Evolutionary conservation across 2,329 filamentous ascomycete species (phyloP).

Genomic region (Pestalotiopsis sp.): DNA sequence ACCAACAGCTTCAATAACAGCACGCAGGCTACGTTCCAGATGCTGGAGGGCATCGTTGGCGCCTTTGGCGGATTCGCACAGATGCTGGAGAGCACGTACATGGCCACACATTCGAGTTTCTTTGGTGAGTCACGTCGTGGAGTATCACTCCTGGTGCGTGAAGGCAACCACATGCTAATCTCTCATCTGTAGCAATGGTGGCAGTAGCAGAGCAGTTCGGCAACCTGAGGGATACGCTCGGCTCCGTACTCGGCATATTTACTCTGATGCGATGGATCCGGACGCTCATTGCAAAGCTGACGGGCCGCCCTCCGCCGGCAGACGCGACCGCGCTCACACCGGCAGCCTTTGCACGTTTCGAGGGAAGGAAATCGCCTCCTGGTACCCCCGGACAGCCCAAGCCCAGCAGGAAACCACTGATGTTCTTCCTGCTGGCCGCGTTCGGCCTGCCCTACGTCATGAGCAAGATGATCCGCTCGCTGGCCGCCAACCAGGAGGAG

Average conservation of each 20-base stretch:
- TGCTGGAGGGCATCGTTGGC: conserved; percentile 95
- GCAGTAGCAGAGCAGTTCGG: conserved; percentile 97
- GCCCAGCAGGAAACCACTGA: conserved; percentile 90
- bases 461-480: conserved; percentile 87
- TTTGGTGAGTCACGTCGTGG: conserved; percentile 68
- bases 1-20: conserved; percentile 95
- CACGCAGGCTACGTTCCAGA: conserved; percentile 95
- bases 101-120: conserved; percentile 98
- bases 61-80: conserved; percentile 97
- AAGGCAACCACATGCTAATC: not conserved
- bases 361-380: conserved; percentile 60
- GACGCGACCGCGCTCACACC: conserved; percentile 87
- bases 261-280: conserved; percentile 94
- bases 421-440: conserved; percentile 93
- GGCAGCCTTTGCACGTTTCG: conserved; percentile 86
- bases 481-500: conserved; percentile 84
- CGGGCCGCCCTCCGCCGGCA: conserved; percentile 85
- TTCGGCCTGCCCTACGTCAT: conserved; percentile 96
- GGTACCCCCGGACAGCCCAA: conserved; percentile 67
- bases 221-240: conserved; percentile 88
- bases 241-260: conserved; percentile 93
- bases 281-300: conserved; percentile 87
- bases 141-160: not conserved
- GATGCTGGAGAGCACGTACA: conserved; percentile 99
- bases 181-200: conserved; percentile 74